Base-by-base conservation (phyloP, 1,284 basidiomycete genomes). In the Takashimella koratensis region DNA sequence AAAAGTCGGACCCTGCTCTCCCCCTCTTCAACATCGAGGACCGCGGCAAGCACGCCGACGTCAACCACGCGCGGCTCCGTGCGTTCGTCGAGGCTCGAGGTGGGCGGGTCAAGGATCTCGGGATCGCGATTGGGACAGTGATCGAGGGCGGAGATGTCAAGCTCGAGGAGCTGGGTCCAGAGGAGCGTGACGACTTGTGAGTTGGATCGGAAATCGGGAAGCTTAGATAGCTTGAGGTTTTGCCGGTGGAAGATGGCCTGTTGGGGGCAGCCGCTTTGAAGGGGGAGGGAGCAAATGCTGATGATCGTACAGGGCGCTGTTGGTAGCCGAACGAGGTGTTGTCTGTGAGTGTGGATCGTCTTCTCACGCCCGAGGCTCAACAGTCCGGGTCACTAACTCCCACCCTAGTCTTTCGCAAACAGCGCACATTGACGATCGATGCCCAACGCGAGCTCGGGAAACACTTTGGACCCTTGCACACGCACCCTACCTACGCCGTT, bases 401-500 rank as follows among this genome's bases (percentile, higher is more conserved):
- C n/a, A n/a, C n/a, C 36, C 23, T 55, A 60, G 64, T 77, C 54
- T 70, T 73, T 64, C 67, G 76, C 46, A 73, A 74, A 49, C 68
- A 74, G 56, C 23, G 46, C 56, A 56, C 22, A 52, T 64, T 73
- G 58, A 86, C 86, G 4, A 74, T 78, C 56, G 79, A 86, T 52
- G 79, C 86, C 56, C 86, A 90, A 64, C 81, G 90, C 16, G 83
- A 85, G 19, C 78, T 90, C 57, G 86, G 82, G 8, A 81, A 82
- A 12, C 78, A 90, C 70, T 90, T 81, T 61, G 88, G 88, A 10
- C 86, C 86, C 25, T 80, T 90, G 48, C 88, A 91, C 73, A 87
- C 85, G 69, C 88, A 92, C 65, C 85, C 88, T 1, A 89, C 86
- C 3, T 89, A 87, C 8, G 85, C 85, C 0, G 79, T 88, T 47